Percentiles rank a stretch among this genome's conserved stretches.
Evolutionary conservation across 1,284 basidiomycete genomes (phyloP).

Genomic region (Moniliophthora roreri): DNA sequence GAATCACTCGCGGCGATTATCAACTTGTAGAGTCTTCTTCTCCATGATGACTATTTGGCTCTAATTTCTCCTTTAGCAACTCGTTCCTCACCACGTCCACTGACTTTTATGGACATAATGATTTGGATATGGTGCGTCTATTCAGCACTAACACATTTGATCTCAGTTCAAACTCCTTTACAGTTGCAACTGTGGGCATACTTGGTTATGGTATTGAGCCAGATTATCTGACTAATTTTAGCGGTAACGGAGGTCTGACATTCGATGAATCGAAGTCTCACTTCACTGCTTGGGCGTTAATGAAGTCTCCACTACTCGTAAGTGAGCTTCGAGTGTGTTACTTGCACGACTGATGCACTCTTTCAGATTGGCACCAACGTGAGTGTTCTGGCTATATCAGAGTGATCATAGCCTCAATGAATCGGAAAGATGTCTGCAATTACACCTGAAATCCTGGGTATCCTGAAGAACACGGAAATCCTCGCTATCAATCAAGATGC

Average conservation of each 20-base stretch:
- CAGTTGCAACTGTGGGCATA: conserved; percentile 21
- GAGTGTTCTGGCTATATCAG: conserved; percentile 16
- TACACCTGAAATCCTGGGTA: conserved; percentile 47
- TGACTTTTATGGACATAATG: conserved; percentile 47
- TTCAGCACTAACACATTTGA: too few species aligned
- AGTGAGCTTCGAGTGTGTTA: conserved; percentile 14
- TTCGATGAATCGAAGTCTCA: conserved; percentile 45
- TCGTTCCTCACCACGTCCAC: conserved; percentile 42
- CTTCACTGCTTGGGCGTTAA: conserved; percentile 48
- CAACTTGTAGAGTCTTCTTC: conserved; percentile 26
- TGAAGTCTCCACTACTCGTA: conserved; percentile 48
- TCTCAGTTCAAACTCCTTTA: too few species aligned
- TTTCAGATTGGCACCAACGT: conserved; percentile 34
- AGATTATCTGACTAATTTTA: conserved; percentile 20
- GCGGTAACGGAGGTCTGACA: conserved; percentile 42
- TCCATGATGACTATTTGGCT: background rate
- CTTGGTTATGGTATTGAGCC: too few species aligned
- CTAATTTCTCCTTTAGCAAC: conserved; percentile 26
- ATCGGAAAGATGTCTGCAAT: conserved; percentile 45
- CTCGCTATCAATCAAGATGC: conserved; percentile 71
- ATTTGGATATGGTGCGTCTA: conserved; percentile 44
- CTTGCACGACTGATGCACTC: background rate
- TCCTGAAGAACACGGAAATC: conserved; percentile 63
- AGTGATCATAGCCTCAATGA: background rate
- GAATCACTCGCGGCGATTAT: conserved; percentile 35